These are phyloP conservation scores for Colletotrichum incanum DNA, from an alignment of 2,329 filamentous ascomycete genomes.

Conservation along the genomic window DNA sequence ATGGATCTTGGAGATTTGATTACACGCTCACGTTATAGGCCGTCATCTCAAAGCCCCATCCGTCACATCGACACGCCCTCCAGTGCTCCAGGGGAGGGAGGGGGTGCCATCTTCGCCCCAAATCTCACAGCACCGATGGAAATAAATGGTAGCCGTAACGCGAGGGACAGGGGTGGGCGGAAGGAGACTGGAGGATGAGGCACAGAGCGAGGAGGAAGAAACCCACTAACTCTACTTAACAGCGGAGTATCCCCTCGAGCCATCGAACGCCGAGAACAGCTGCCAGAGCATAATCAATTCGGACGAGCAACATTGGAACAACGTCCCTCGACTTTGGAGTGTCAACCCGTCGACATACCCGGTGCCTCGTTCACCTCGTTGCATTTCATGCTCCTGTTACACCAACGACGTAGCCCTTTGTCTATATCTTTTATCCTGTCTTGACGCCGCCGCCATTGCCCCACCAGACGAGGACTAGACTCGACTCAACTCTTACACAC, in stretches of 20 bases:
- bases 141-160: conserved; percentile 10
- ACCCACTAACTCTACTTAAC: conserved; percentile 34
- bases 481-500: background rate
- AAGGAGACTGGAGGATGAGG: background rate
- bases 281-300: background rate
- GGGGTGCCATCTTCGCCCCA: background rate
- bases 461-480: background rate
- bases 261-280: background rate
- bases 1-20: conserved; percentile 15
- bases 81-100: conserved; percentile 1
- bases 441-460: background rate
- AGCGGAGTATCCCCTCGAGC: conserved; percentile 25
- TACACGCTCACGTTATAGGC: conserved; percentile 2
- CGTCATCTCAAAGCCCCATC: conserved; percentile 18
- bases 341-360: background rate
- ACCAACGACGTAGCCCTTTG: background rate
- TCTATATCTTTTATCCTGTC: background rate
- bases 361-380: background rate
- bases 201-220: conserved; percentile 3
- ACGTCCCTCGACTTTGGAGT: background rate
- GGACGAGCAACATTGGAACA: background rate
- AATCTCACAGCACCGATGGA: conserved; percentile 5
- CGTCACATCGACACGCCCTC: conserved; percentile 7
- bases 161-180: conserved; percentile 21
- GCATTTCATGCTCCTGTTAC: background rate